Conservation (phyloP, 1,284 basidiomycete genomes). For the Tausonia pullulans region DNA sequence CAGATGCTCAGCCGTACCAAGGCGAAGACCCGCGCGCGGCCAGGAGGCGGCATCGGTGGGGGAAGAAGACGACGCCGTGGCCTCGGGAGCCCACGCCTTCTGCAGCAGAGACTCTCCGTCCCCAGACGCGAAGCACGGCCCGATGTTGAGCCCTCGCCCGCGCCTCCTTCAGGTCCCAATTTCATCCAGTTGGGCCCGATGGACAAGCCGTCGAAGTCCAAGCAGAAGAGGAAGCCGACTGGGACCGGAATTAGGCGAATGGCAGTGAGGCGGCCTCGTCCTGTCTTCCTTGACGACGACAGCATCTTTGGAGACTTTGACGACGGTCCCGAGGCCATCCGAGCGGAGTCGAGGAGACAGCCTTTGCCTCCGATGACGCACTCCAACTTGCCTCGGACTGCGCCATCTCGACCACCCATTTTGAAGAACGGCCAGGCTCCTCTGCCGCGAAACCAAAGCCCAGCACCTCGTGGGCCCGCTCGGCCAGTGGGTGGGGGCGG, state of each 20-base stretch:
- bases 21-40: background rate
- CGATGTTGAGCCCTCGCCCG: too few relatives aligned
- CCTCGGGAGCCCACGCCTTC: too few relatives aligned
- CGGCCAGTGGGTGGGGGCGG: too few relatives aligned
- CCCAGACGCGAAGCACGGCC: too few relatives aligned
- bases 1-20: constrained; percentile 7
- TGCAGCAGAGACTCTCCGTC: too few relatives aligned
- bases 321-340: background rate
- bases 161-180: background rate
- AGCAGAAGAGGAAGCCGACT: too few relatives aligned
- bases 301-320: constrained; percentile 13
- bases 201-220: background rate
- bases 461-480: too few relatives aligned
- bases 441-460: too few relatives aligned
- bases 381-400: background rate
- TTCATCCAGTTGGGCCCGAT: too few relatives aligned
- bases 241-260: too few relatives aligned
- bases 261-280: background rate
- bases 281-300: constrained; percentile 12
- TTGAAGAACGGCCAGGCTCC: background rate
- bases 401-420: background rate
- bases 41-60: background rate
- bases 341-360: background rate
- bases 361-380: too few relatives aligned
- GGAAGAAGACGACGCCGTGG: background rate